Base-by-base conservation (phyloP, 768 basidiomycete genomes). In the Tulasnella sp. region DNA sequence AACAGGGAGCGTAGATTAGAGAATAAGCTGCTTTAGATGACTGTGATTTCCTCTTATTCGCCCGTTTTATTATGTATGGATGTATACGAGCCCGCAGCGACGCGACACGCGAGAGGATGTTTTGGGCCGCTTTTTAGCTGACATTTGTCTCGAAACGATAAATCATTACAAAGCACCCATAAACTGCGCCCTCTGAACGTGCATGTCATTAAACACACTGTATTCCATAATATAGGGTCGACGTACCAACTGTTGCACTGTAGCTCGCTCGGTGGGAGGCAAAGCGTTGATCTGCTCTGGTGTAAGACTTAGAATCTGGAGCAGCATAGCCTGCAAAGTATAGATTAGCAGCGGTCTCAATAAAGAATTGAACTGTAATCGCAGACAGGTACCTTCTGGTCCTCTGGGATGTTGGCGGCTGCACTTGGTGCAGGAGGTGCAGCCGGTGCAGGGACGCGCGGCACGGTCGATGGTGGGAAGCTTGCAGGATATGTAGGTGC, bases 281-380 rank as follows among this genome's bases (percentile, higher is more conserved):
- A 97, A 81, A 8, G 86, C 86, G 63, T 88, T 88, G 74, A 98
- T 91, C 79, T 96, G 94, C 62, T 91, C 93, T 62, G 84, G 88
- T 0, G 90, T 89, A 78, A 98, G 79, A 74, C 84, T 86, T 37
- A 98, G 81, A 0, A 98, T 94, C 81, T 95, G 94, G 80, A 93
- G 84, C 69, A 97, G 78, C 88, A 96, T 91, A 39, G 86, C 84
- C 91, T 91, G 76, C 67, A 67, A 42, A 65, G 44, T n/a, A 66
- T 66, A 67, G 37, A 65, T 77, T 70, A 80, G 75, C 75, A 16
- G 22, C 14, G 22, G 8, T n/a, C 16, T 37, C 34, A 16, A 37
- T n/a, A n/a, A n/a, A n/a, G n/a, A 16, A 2, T 11, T 17, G 7
- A n/a, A 67, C 5, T 37, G 19, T 14, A 3, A 44, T 22, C 22